phyloP scores from a whole-genome alignment of 176 grass and related monocot genomes.

The Aegilops sharonensis region DNA sequence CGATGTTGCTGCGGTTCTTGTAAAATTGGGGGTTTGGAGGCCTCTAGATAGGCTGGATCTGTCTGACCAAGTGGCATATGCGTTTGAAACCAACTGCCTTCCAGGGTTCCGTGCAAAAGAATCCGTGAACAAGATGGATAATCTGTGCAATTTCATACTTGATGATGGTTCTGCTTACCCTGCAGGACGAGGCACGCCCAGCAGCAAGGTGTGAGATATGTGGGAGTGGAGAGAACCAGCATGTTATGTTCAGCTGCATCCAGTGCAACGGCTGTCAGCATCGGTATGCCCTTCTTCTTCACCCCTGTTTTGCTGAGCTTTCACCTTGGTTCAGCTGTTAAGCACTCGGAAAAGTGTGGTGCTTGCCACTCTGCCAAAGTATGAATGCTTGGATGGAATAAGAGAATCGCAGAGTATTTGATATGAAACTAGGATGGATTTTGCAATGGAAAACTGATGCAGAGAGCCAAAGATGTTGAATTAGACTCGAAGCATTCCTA shows the following conservation, averaged over 20 bases:
- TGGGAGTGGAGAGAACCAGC: background rate
- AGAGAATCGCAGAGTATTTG: background rate
- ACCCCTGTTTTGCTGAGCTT: background rate
- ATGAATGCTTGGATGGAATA: conserved; percentile 11
- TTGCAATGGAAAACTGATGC: background rate
- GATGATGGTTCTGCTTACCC: background rate
- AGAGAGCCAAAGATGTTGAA: background rate
- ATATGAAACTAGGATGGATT: conserved; percentile 8
- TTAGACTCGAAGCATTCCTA: background rate
- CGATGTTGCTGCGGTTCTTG: background rate
- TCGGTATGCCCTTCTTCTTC: background rate
- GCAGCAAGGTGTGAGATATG: conserved; percentile 26
- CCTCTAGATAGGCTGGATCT: background rate
- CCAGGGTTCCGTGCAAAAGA: background rate
- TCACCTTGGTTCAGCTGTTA: background rate
- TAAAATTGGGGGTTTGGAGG: background rate
- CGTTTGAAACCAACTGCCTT: background rate
- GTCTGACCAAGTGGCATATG: background rate
- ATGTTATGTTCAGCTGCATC: background rate
- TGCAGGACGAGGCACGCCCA: background rate
- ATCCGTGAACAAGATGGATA: background rate
- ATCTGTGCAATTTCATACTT: background rate
- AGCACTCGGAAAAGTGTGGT: background rate
- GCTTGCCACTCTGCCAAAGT: background rate
- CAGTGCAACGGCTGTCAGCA: conserved; percentile 16